Evolutionary conservation across 2,329 filamentous ascomycete genomes (phyloP), one percentile per base, ranked within the genome.

Genomic region (Pseudocercospora fijiensis): DNA sequence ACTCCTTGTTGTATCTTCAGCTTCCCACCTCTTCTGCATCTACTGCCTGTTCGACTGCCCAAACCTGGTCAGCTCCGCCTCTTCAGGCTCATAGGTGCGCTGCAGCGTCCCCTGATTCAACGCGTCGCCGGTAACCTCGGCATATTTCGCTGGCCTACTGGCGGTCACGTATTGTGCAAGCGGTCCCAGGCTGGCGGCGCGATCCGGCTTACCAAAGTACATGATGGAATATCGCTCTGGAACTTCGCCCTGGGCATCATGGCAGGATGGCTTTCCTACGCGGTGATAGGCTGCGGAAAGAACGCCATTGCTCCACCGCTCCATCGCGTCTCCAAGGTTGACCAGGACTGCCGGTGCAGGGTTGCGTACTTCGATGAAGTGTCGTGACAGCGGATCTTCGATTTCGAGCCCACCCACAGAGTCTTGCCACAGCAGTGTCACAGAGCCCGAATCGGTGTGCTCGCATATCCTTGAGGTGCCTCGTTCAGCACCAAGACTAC

Each of bases 381-480:
- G n/a, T 27, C 49, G 26, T 11, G 63, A 47, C 9, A 53, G 33
- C 11, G 58, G 59, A 58, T 67, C 65, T 30, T 65, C 62, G 30
- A 67, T 61, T 45, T 67, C 65, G 41, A 67, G 47, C 16, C 65
- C 65, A n/a, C 65, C 62, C 4, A 55, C 60, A 18, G 30, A n/a
- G 52, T 67, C 65, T 28, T 67, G 65, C 52, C 43, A 64, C 6
- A 67, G 65, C 28, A 67, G 53, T 10, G 62, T 67, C 13, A 66
- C 47, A 16, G 58, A 61, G 4, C 58, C 58, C 11, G 57, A 66
- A 56, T 66, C 64, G 11, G 64, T 63, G 27, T 65, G 64, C 53
- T 65, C 62, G 43, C 62, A 64, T 18, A 64, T 64, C 16, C 63
- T 37, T 18, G 60, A 58, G 24, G 60, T 62, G 7, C 63, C 63